phyloP scores from a whole-genome alignment of 2,329 filamentous ascomycete species.

The Colletotrichum cordylinicola region DNA sequence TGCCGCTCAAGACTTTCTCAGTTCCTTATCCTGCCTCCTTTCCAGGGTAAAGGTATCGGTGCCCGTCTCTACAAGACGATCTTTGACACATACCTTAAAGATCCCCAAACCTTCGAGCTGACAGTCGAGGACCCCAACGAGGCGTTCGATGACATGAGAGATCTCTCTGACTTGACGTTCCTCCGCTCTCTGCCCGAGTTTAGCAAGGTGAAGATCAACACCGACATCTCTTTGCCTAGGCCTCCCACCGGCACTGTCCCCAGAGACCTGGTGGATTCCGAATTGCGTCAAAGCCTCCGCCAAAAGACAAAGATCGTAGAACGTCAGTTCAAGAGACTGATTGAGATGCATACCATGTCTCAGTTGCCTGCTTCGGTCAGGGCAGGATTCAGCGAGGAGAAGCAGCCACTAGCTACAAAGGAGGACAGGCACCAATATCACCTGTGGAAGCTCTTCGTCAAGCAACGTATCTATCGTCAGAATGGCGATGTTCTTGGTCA shows the following conservation, averaged over 20 bases:
- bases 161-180: constrained; percentile 73
- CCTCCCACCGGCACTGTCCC: constrained; percentile 45
- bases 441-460: constrained; percentile 78
- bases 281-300: constrained; percentile 62
- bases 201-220: constrained; percentile 59
- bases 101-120: constrained; percentile 77
- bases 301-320: constrained; percentile 72
- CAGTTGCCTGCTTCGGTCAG: constrained; percentile 62
- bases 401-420: constrained; percentile 49
- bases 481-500: constrained; percentile 76
- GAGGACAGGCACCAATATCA: constrained; percentile 67
- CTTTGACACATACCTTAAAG: constrained; percentile 71
- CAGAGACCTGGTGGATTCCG: constrained; percentile 61
- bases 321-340: constrained; percentile 76
- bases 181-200: constrained; percentile 67
- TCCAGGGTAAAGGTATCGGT: constrained; percentile 82
- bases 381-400: constrained; percentile 51
- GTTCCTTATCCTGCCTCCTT: constrained; percentile 88
- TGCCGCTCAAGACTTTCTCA: constrained; percentile 88
- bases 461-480: constrained; percentile 77
- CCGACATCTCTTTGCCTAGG: constrained; percentile 52
- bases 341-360: constrained; percentile 78
- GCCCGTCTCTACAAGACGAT: constrained; percentile 82
- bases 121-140: constrained; percentile 95
- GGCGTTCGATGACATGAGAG: constrained; percentile 80